A percentile compares a stretch with the other conserved stretches of the same genome.
Conservation (phyloP, 305 asterid species). For the Rubia peregrina region DNA sequence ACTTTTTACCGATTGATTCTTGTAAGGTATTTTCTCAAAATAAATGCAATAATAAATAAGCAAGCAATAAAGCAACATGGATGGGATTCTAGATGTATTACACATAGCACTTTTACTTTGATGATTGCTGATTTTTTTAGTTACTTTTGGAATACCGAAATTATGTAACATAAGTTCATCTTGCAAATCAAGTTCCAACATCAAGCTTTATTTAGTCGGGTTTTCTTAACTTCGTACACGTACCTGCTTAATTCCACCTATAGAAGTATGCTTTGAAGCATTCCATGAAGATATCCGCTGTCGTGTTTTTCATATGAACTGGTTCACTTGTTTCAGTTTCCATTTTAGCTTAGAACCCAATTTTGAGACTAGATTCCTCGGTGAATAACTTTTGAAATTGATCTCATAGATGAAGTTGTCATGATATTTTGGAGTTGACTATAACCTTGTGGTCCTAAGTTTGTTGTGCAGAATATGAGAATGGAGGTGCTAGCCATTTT, state of each 20-base stretch:
- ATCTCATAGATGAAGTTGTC: neutral
- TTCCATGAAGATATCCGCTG: neutral
- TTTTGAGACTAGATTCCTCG: neutral
- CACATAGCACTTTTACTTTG: neutral
- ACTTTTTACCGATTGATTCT: slow-evolving; percentile 1
- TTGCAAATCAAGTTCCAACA: neutral
- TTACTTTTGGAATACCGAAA: neutral
- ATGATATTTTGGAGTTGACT: neutral
- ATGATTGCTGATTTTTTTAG: neutral
- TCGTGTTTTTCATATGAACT: neutral
- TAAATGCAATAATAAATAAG: neutral
- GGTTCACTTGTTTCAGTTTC: neutral
- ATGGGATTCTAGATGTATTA: neutral
- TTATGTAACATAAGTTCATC: neutral
- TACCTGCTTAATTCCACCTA: neutral
- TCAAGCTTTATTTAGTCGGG: no score
- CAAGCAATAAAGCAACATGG: neutral
- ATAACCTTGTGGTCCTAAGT: neutral
- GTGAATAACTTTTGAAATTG: neutral
- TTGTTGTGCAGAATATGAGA: neutral
- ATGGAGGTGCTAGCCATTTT: neutral
- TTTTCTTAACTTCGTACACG: neutral
- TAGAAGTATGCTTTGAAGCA: neutral
- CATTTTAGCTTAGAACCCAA: neutral
- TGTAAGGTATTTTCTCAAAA: neutral